Conservation (phyloP, 108 stramenopile genomes). For the Cyclostephanos invisitatus region DNA sequence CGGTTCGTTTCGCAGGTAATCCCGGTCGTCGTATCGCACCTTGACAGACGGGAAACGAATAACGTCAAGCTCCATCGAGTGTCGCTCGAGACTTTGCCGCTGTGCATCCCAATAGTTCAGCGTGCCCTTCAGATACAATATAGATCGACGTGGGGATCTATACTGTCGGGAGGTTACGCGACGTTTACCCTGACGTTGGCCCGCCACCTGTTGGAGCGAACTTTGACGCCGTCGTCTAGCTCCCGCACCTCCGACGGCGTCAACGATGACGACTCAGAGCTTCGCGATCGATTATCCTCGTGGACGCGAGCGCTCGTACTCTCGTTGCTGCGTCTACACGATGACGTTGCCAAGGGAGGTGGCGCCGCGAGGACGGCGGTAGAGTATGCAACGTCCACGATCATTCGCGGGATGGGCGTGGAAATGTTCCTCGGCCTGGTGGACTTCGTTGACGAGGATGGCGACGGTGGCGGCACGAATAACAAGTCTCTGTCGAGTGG, state of each 20-base stretch:
- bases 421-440: slow-evolving; percentile 60
- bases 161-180: slow-evolving; percentile 41
- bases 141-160: slow-evolving; percentile 35
- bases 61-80: slow-evolving; percentile 27
- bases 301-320: slow-evolving; percentile 48
- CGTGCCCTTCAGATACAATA: slow-evolving; percentile 38
- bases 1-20: slow-evolving; percentile 36
- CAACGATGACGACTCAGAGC: slow-evolving; percentile 9
- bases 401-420: slow-evolving; percentile 69
- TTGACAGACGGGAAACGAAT: background rate
- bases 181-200: slow-evolving; percentile 49
- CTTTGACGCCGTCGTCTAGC: slow-evolving; percentile 36
- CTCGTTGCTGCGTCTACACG: slow-evolving; percentile 31
- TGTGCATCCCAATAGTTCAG: slow-evolving; percentile 23
- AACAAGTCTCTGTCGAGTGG: slow-evolving; percentile 36
- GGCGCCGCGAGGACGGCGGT: slow-evolving; percentile 42
- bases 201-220: slow-evolving; percentile 35
- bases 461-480: slow-evolving; percentile 4
- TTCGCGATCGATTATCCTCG: slow-evolving; percentile 21
- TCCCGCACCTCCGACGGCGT: slow-evolving; percentile 15
- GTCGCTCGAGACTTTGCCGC: slow-evolving; percentile 27
- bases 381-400: slow-evolving; percentile 59
- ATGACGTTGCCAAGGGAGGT: slow-evolving; percentile 45
- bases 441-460: slow-evolving; percentile 46
- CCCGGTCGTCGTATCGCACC: slow-evolving; percentile 25